A percentile compares a stretch with the other conserved stretches of the same genome.
phyloP scores from a whole-genome alignment of 768 basidiomycete genomes.

The Macrolepiota dolichaula region DNA sequence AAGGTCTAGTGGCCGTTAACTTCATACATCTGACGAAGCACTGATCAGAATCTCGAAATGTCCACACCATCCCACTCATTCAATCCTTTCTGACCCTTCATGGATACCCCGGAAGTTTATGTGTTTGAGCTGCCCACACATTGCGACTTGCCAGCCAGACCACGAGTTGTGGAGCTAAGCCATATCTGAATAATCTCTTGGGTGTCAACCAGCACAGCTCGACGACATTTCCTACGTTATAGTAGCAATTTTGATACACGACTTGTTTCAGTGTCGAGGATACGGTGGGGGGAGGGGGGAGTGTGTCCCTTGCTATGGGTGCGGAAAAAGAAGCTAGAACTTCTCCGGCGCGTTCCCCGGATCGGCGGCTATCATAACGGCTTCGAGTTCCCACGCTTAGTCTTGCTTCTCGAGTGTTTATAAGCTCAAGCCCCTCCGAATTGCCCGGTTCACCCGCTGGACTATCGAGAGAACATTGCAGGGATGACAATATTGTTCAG shows the following conservation, averaged over 20 bases:
- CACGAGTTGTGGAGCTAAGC: not conserved
- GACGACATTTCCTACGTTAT: not conserved
- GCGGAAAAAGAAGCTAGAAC: too few species aligned
- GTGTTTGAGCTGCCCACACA: constrained; percentile 9
- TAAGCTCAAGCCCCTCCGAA: too few species aligned
- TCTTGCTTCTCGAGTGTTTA: too few species aligned
- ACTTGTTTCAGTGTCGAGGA: not conserved
- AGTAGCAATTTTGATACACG: not conserved
- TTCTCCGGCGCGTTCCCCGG: too few species aligned
- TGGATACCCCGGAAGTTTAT: not conserved
- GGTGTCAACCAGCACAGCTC: not conserved
- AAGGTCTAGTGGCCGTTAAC: not conserved
- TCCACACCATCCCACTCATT: not conserved
- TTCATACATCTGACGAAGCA: constrained; percentile 5
- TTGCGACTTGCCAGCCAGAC: not conserved
- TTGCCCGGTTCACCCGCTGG: too few species aligned
- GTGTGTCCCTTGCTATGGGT: not conserved
- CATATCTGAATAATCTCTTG: not conserved
- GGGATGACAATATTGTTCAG: too few species aligned
- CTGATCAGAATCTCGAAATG: not conserved
- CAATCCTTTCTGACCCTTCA: not conserved
- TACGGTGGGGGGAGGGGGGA: too few species aligned
- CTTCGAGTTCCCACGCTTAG: too few species aligned
- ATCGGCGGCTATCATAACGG: too few species aligned
- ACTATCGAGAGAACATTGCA: too few species aligned